phyloP scores from a whole-genome alignment of 768 basidiomycete species.

The Pisolithus tinctorius region DNA sequence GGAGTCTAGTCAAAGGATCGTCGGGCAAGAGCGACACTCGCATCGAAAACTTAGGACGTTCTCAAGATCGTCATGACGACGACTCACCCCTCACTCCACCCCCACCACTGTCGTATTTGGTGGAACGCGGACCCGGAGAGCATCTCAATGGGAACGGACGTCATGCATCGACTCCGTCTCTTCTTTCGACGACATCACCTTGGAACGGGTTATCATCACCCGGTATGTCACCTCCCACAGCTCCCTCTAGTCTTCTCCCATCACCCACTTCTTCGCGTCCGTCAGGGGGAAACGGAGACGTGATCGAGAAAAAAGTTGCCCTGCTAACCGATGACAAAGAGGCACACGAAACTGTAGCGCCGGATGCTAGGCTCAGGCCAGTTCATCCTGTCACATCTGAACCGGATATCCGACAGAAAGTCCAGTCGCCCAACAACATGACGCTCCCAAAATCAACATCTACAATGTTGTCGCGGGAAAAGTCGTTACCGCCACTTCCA shows the following conservation, averaged over 20 bases:
- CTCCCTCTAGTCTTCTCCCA: constrained; percentile 67
- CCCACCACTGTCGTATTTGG: constrained; percentile 85
- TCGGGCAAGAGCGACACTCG: constrained; percentile 33
- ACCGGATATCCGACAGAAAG: constrained; percentile 50
- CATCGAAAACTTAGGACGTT: constrained; percentile 30
- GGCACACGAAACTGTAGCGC: constrained; percentile 20
- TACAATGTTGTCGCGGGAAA: constrained; percentile 46
- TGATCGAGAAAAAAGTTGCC: constrained; percentile 35
- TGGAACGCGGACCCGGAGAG: constrained; percentile 49
- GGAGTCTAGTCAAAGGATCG: constrained; percentile 64
- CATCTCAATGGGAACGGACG: constrained; percentile 42
- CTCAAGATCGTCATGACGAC: constrained; percentile 45
- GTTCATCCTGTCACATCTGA: constrained; percentile 55
- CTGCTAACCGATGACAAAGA: constrained; percentile 41
- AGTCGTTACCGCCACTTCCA: constrained; percentile 74
- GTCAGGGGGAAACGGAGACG: constrained; percentile 51
- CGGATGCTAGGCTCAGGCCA: constrained; percentile 33
- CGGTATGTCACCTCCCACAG: constrained; percentile 69
- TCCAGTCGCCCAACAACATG: constrained; percentile 31
- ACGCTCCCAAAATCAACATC: constrained; percentile 18
- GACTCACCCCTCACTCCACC: constrained; percentile 81
- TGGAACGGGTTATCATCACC: constrained; percentile 48
- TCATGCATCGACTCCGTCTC: constrained; percentile 64
- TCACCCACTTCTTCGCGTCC: constrained; percentile 71
- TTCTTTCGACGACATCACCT: constrained; percentile 53